phyloP scores from a whole-genome alignment of 345 rosid genomes.

The Moringa oleifera region DNA sequence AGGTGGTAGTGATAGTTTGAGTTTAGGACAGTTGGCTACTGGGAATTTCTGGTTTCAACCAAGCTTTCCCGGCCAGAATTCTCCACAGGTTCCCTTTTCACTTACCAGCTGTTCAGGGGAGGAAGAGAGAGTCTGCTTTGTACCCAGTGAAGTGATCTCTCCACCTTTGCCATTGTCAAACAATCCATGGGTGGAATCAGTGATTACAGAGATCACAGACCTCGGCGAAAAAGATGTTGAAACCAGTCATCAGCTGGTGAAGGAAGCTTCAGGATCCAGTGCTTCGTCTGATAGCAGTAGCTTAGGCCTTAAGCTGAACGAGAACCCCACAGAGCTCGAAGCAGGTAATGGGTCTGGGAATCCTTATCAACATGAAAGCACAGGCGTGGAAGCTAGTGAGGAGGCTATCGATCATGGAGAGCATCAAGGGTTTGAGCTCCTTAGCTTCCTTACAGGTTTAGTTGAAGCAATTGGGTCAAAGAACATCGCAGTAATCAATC shows the following conservation, averaged over 20 bases:
- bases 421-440: slow-evolving; percentile 68
- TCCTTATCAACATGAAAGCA: slow-evolving; percentile 36
- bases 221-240: slow-evolving; percentile 60
- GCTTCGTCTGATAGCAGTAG: slow-evolving; percentile 70
- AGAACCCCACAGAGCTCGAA: slow-evolving; percentile 38
- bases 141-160: slow-evolving; percentile 61
- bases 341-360: slow-evolving; percentile 55
- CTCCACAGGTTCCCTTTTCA: slow-evolving; percentile 59
- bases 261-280: slow-evolving; percentile 80
- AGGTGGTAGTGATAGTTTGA: slow-evolving; percentile 37
- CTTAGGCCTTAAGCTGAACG: slow-evolving; percentile 44
- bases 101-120: slow-evolving; percentile 56
- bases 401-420: slow-evolving; percentile 46
- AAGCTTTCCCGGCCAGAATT: slow-evolving; percentile 37
- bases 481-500: slow-evolving; percentile 56
- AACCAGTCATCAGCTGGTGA: slow-evolving; percentile 48
- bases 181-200: slow-evolving; percentile 79
- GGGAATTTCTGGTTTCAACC: slow-evolving; percentile 76
- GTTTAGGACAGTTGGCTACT: slow-evolving; percentile 37
- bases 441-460: slow-evolving; percentile 60
- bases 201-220: slow-evolving; percentile 65
- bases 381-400: slow-evolving; percentile 33
- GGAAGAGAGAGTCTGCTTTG: slow-evolving; percentile 66
- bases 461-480: slow-evolving; percentile 79
- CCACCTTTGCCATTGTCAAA: slow-evolving; percentile 57